phyloP scores from a whole-genome alignment of 2,329 filamentous ascomycete species.

The Verticillium albo-atrum region DNA sequence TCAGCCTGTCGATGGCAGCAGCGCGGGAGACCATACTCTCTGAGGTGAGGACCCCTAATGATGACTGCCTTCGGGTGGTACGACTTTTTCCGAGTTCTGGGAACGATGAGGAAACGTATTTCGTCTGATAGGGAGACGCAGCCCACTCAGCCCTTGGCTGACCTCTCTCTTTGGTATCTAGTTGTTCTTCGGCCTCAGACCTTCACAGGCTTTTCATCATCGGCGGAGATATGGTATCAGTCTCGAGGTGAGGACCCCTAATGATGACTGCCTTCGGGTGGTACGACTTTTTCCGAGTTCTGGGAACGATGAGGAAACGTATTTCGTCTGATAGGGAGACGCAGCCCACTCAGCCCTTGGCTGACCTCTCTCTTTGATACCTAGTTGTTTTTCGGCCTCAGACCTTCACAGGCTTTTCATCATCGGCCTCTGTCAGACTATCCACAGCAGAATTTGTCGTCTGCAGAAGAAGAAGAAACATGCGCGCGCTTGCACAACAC shows the following conservation, averaged over 20 bases:
- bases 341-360: conserved; percentile 1
- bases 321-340: conserved; percentile 1
- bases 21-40: background rate
- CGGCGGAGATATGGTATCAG: background rate
- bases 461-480: no score
- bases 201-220: background rate
- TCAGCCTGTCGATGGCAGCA: no score
- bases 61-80: background rate
- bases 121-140: background rate
- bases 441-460: no score
- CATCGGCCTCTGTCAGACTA: no score
- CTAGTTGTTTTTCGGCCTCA: no score
- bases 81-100: background rate
- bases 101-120: background rate
- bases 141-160: background rate
- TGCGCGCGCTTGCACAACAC: no score
- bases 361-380: background rate
- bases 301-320: background rate
- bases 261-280: background rate
- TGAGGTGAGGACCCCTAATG: background rate
- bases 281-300: conserved; percentile 3
- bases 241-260: background rate
- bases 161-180: background rate
- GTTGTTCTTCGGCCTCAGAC: background rate
- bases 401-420: no score